Percentiles rank a stretch among this genome's conserved stretches.
Evolutionary conservation across 169 alveolate genomes (phyloP).

Genomic region (Eimeria tenella): DNA sequence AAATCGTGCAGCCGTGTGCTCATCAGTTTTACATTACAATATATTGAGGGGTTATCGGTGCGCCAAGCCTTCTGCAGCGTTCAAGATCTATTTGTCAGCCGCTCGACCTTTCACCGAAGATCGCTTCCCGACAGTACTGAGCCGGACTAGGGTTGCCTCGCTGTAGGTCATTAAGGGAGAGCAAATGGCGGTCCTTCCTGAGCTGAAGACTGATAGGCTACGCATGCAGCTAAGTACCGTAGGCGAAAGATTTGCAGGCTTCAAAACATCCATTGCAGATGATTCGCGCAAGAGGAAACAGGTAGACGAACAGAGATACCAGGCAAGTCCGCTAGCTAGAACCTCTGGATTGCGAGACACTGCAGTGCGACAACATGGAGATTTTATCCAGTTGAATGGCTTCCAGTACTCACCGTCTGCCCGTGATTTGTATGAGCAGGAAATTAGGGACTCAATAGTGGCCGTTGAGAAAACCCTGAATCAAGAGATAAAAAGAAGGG

Average conservation of each 20-base stretch:
- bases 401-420: background rate
- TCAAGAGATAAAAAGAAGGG: slow-evolving; percentile 79
- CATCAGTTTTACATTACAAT: too few relatives aligned
- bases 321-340: slow-evolving; percentile 11
- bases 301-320: slow-evolving; percentile 77
- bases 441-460: slow-evolving; percentile 65
- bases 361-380: background rate
- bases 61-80: too few relatives aligned
- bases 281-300: slow-evolving; percentile 70
- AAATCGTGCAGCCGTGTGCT: too few relatives aligned
- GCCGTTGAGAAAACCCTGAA: slow-evolving; percentile 78
- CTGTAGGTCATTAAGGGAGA: background rate
- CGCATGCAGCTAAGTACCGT: slow-evolving; percentile 79
- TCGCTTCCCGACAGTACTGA: too few relatives aligned
- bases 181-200: slow-evolving; percentile 51
- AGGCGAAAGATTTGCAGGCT: slow-evolving; percentile 80
- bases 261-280: slow-evolving; percentile 77
- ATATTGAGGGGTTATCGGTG: too few relatives aligned
- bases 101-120: too few relatives aligned
- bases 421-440: slow-evolving; percentile 49
- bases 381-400: background rate
- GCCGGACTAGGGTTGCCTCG: too few relatives aligned
- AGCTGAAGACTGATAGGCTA: slow-evolving; percentile 77
- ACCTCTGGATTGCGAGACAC: background rate
- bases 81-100: too few relatives aligned